These are phyloP conservation scores for Vinca minor DNA, from an alignment of 257 asterid genomes.

Conservation along the genomic window DNA sequence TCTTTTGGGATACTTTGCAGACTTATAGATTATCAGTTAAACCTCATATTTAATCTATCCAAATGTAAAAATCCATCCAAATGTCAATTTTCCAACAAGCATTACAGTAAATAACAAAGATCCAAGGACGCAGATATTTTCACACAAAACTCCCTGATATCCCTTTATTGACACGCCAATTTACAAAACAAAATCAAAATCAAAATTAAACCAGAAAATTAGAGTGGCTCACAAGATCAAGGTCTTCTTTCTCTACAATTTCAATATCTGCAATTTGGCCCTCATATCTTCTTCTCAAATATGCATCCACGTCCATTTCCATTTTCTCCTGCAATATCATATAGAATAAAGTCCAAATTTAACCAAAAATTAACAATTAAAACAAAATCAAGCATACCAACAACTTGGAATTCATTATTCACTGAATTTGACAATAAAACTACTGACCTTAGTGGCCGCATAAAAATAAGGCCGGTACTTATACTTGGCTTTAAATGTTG, in stretches of 20 bases:
- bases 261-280: slow-evolving; percentile 88
- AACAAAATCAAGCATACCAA: not conserved
- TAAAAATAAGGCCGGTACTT: slow-evolving; percentile 93
- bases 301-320: slow-evolving; percentile 95
- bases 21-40: not conserved
- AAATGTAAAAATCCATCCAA: not conserved
- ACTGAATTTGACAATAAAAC: not conserved
- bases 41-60: not conserved
- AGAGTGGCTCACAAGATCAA: slow-evolving; percentile 59
- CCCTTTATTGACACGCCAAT: no score
- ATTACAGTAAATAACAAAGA: not conserved
- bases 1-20: not conserved
- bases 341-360: slow-evolving; percentile 13
- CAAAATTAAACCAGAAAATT: slow-evolving; percentile 12
- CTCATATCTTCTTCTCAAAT: slow-evolving; percentile 84
- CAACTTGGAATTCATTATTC: not conserved
- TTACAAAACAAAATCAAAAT: no score
- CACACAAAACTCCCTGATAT: not conserved
- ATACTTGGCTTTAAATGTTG: slow-evolving; percentile 74
- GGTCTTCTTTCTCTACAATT: slow-evolving; percentile 84
- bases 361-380: no score
- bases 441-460: slow-evolving; percentile 77
- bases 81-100: not conserved
- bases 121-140: not conserved
- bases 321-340: slow-evolving; percentile 48